Conservation (phyloP, 1,284 basidiomycete species). For the Athelia psychrophila region DNA sequence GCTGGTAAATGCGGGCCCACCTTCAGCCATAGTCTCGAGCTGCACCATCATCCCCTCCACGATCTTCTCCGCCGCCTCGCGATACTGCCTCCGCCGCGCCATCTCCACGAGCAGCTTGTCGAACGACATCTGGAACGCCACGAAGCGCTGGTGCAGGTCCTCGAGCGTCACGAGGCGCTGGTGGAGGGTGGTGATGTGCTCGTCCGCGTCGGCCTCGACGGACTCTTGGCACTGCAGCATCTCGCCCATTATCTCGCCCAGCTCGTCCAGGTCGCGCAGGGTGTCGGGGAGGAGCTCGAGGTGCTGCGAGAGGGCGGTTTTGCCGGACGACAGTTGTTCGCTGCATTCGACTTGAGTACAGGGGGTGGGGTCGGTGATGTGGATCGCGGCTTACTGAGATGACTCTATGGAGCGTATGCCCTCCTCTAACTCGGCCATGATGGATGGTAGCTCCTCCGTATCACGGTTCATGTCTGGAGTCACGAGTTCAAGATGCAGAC, state of each 20-base stretch:
- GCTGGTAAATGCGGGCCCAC: slow-evolving; percentile 36
- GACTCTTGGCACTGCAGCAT: slow-evolving; percentile 67
- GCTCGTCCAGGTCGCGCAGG: slow-evolving; percentile 66
- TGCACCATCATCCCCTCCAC: slow-evolving; percentile 62
- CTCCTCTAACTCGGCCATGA: slow-evolving; percentile 69
- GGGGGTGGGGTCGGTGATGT: slow-evolving; percentile 1
- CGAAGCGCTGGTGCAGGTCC: slow-evolving; percentile 60
- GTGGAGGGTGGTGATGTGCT: slow-evolving; percentile 53
- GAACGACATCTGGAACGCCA: slow-evolving; percentile 68
- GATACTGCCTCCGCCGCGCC: slow-evolving; percentile 61
- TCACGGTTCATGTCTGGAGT: slow-evolving; percentile 70
- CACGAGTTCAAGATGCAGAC: slow-evolving; percentile 2
- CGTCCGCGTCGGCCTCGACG: slow-evolving; percentile 63
- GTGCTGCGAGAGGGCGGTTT: slow-evolving; percentile 40
- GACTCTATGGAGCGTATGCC: slow-evolving; percentile 46
- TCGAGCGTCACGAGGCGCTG: slow-evolving; percentile 58
- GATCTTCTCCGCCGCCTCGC: slow-evolving; percentile 60
- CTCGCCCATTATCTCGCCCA: slow-evolving; percentile 73
- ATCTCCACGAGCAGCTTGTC: slow-evolving; percentile 71
- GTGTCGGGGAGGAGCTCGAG: slow-evolving; percentile 44
- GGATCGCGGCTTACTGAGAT: slow-evolving; percentile 49
- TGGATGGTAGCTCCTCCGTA: slow-evolving; percentile 68
- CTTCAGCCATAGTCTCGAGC: slow-evolving; percentile 59
- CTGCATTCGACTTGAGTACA: slow-evolving; percentile 27
- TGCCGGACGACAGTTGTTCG: slow-evolving; percentile 44